Evolutionary conservation across 176 grass and related monocot genomes (phyloP).

Genomic region (Zizania latifolia): DNA sequence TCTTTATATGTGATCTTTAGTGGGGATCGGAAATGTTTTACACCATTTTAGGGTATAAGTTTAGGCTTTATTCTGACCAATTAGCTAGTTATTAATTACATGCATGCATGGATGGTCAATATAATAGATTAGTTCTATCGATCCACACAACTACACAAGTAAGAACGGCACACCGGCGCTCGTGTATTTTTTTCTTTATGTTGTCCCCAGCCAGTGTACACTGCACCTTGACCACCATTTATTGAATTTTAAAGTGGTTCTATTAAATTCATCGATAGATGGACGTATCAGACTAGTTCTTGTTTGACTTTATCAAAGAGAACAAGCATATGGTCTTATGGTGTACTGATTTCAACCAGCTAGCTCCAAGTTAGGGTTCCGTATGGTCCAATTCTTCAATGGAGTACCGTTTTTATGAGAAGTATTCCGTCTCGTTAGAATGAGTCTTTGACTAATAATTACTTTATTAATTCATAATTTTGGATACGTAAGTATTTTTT

Average conservation of each 20-base stretch:
- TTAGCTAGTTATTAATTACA: too few species aligned
- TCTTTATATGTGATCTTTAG: too few species aligned
- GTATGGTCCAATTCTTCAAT: background rate
- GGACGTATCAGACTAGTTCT: background rate
- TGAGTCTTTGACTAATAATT: too few species aligned
- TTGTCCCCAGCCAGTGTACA: background rate
- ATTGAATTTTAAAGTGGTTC: background rate
- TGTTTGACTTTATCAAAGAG: background rate
- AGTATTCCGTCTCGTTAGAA: too few species aligned
- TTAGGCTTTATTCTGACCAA: too few species aligned
- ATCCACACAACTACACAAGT: too few species aligned
- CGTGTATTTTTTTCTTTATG: background rate
- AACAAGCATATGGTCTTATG: background rate
- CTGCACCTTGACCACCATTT: background rate
- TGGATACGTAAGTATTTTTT: too few species aligned
- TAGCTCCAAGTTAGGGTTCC: background rate
- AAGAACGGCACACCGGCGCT: background rate
- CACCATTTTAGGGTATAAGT: too few species aligned
- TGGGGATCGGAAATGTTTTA: too few species aligned
- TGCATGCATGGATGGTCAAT: too few species aligned
- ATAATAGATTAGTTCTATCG: too few species aligned
- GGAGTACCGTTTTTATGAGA: background rate
- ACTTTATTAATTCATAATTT: too few species aligned
- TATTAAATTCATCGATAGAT: background rate
- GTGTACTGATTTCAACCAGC: background rate